These are phyloP conservation scores for Parmelia sp. DNA, from an alignment of 495 filamentous ascomycete genomes.

Conservation along the genomic window DNA sequence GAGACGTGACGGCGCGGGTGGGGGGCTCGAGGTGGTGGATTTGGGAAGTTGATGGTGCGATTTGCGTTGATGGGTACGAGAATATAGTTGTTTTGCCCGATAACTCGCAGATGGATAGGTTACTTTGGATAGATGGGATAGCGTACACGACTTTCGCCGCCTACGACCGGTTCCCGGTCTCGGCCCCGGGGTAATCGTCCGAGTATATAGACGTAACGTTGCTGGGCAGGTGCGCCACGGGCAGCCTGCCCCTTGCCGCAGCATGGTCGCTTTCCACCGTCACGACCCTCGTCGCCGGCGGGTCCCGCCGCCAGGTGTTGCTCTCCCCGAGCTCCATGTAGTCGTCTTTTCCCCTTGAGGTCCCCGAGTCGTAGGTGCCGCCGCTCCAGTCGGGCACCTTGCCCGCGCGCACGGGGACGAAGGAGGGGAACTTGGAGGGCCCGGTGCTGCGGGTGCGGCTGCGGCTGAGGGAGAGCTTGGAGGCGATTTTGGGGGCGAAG, in stretches of 20 bases:
- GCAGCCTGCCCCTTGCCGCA: neutral
- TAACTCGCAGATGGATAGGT: too few species aligned
- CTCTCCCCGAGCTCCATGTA: neutral
- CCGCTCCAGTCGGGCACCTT: neutral
- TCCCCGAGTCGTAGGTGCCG: neutral
- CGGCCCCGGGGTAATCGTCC: neutral
- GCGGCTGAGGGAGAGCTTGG: neutral
- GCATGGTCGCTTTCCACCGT: neutral
- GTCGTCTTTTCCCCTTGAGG: neutral
- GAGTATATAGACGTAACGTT: neutral
- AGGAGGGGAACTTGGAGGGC: neutral
- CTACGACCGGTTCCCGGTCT: too few species aligned
- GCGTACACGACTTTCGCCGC: too few species aligned
- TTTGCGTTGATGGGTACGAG: too few species aligned
- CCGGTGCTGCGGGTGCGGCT: neutral
- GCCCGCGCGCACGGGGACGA: neutral
- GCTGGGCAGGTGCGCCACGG: neutral
- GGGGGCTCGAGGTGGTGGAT: too few species aligned
- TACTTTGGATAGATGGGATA: too few species aligned
- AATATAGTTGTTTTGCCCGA: too few species aligned
- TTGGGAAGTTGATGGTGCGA: too few species aligned
- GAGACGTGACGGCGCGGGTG: too few species aligned
- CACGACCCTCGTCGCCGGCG: neutral
- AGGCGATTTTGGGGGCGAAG: constrained; percentile 1
- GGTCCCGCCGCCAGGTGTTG: neutral